Percentiles rank a stretch among this genome's conserved stretches.
phyloP scores from a whole-genome alignment of 768 basidiomycete genomes.

The Hericium coralloides region DNA sequence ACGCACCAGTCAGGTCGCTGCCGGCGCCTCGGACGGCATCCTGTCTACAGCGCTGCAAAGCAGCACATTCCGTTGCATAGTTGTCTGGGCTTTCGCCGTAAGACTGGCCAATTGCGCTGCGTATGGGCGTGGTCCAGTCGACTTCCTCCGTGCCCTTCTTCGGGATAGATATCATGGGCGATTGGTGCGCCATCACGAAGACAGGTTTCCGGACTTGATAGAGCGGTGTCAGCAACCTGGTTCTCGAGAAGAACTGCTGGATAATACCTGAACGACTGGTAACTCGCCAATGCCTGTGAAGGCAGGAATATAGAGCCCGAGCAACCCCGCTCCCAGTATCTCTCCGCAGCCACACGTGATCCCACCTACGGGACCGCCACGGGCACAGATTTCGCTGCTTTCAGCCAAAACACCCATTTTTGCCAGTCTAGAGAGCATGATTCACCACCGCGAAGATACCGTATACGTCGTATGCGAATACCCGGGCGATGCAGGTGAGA shows the following conservation, averaged over 20 bases:
- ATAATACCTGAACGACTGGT: no score
- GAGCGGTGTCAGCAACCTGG: no score
- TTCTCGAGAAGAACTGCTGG: no score
- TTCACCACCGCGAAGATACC: not conserved
- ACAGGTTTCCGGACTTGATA: not conserved
- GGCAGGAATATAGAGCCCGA: no score
- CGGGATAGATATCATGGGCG: slow-evolving; percentile 87
- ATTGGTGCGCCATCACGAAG: slow-evolving; percentile 60
- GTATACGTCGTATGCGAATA: not conserved
- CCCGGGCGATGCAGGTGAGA: slow-evolving; percentile 1
- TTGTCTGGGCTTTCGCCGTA: slow-evolving; percentile 91
- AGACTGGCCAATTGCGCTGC: slow-evolving; percentile 77
- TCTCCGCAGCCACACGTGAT: no score
- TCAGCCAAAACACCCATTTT: no score
- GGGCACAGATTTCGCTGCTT: no score
- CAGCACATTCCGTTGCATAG: slow-evolving; percentile 75
- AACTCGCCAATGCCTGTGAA: no score
- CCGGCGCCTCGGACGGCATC: slow-evolving; percentile 96
- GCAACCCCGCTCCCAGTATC: no score
- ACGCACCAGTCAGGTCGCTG: slow-evolving; percentile 85
- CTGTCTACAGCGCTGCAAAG: slow-evolving; percentile 85
- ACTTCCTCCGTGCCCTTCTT: slow-evolving; percentile 94
- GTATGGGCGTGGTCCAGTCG: slow-evolving; percentile 89
- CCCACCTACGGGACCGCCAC: no score
- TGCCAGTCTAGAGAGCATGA: not conserved